A percentile compares a stretch with the other conserved stretches of the same genome.
These are phyloP conservation scores for Tolypocladium album DNA, from an alignment of 2,329 filamentous ascomycete genomes.

Conservation along the genomic window DNA sequence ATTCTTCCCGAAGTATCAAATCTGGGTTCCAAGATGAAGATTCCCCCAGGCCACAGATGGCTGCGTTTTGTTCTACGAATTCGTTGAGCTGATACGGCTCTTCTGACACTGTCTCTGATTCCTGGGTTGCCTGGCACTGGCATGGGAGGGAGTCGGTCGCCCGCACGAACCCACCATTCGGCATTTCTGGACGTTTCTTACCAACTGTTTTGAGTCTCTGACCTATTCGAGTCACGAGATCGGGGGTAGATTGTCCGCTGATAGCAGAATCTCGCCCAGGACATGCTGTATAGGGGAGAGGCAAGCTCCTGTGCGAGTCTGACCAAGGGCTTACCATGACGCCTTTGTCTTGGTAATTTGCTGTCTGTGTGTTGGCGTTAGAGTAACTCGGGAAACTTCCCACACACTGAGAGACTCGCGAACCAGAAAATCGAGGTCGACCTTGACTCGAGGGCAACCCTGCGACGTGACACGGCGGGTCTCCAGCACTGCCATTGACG, in stretches of 20 bases:
- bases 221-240: not conserved
- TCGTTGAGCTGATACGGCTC: not conserved
- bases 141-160: not conserved
- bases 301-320: not conserved
- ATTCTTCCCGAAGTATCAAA: not conserved
- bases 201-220: not conserved
- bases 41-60: no score
- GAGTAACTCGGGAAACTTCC: not conserved
- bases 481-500: not conserved
- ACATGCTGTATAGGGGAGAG: not conserved
- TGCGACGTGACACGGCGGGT: not conserved
- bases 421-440: no score
- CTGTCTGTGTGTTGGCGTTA: not conserved
- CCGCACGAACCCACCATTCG: no score
- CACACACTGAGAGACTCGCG: not conserved
- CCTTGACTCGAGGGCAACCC: not conserved
- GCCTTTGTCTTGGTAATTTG: conserved; percentile 10
- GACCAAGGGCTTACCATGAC: conserved; percentile 7
- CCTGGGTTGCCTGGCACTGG: not conserved
- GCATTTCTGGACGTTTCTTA: not conserved
- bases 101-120: not conserved
- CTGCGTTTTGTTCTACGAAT: not conserved
- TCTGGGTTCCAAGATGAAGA: not conserved
- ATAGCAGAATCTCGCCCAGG: not conserved
- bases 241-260: not conserved